Conservation (phyloP, 495 filamentous ascomycete genomes). For the Massariosphaeria phaeospora region DNA sequence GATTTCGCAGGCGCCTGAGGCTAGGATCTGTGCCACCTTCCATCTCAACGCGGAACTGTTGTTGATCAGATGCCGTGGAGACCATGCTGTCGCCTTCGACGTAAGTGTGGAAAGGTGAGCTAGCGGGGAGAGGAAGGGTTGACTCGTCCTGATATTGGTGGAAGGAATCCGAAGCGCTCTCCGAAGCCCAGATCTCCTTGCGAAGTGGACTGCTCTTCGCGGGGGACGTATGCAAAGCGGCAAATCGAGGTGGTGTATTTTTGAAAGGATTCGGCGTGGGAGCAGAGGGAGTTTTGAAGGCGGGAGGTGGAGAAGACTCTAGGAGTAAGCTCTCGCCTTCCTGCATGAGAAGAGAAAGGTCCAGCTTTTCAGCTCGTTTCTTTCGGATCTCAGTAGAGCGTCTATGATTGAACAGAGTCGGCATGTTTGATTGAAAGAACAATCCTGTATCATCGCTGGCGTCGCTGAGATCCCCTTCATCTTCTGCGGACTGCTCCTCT, state of each 20-base stretch:
- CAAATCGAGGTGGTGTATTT: conserved; percentile 17
- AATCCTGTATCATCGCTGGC: conserved; percentile 38
- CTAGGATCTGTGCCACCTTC: conserved; percentile 16
- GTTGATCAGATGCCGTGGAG: conserved; percentile 11
- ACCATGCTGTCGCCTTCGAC: conserved; percentile 9
- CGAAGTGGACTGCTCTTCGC: conserved; percentile 16
- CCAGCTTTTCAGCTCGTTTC: conserved; percentile 9
- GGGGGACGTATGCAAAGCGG: conserved; percentile 8
- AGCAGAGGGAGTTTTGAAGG: neutral
- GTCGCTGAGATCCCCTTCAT: conserved; percentile 25
- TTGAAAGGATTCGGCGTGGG: conserved; percentile 9
- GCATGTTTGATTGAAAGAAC: conserved; percentile 38
- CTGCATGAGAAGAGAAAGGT: conserved; percentile 18
- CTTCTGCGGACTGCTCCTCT: conserved; percentile 2
- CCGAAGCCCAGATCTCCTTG: conserved; percentile 6
- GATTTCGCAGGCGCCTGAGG: conserved; percentile 23
- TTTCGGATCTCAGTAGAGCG: neutral
- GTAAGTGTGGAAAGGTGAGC: conserved; percentile 23
- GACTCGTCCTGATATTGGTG: conserved; percentile 9
- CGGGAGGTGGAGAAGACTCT: conserved; percentile 5
- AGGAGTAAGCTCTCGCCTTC: conserved; percentile 17
- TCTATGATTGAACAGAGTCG: conserved; percentile 28
- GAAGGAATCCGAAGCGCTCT: conserved; percentile 16
- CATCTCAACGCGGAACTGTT: conserved; percentile 13
- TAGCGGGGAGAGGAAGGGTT: conserved; percentile 5